Evolutionary conservation across 2,329 filamentous ascomycete species (phyloP).

Genomic region (Incumbomyces lentus): DNA sequence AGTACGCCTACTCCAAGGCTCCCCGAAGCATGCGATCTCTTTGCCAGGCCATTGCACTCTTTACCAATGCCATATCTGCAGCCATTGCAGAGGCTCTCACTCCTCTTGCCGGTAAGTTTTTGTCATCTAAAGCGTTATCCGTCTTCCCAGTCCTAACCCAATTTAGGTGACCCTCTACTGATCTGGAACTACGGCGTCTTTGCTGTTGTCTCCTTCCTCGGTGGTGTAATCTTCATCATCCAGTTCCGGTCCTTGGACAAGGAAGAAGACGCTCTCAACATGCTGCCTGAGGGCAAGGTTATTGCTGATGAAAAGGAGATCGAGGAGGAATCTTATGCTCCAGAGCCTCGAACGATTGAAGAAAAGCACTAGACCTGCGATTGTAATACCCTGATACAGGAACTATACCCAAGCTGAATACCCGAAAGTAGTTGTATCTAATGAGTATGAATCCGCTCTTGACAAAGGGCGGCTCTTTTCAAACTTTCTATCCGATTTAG

Average conservation of each 20-base stretch:
- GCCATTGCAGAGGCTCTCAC: slow-evolving; percentile 62
- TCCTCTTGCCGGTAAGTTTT: slow-evolving; percentile 40
- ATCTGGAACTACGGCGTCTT: slow-evolving; percentile 64
- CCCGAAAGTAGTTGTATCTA: too few relatives aligned
- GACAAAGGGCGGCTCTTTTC: too few relatives aligned
- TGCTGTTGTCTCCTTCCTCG: slow-evolving; percentile 52
- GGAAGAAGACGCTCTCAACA: slow-evolving; percentile 59
- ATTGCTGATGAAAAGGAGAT: slow-evolving; percentile 2
- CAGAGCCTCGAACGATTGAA: slow-evolving; percentile 1
- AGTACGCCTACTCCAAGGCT: slow-evolving; percentile 66
- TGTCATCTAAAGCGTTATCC: too few relatives aligned
- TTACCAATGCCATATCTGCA: slow-evolving; percentile 59
- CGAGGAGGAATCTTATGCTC: background rate
- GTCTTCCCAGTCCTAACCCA: too few relatives aligned
- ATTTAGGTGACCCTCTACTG: slow-evolving; percentile 46
- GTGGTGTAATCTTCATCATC: slow-evolving; percentile 57
- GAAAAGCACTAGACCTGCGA: slow-evolving; percentile 6
- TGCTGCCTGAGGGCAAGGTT: slow-evolving; percentile 11
- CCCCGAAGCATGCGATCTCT: slow-evolving; percentile 61
- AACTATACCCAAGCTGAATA: background rate
- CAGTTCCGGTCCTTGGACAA: slow-evolving; percentile 55
- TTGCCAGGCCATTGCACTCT: slow-evolving; percentile 56
- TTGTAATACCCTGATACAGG: too few relatives aligned
- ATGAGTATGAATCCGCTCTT: too few relatives aligned
- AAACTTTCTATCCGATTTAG: slow-evolving; percentile 21